Percentiles rank a stretch among this genome's conserved stretches.
These are phyloP conservation scores for Tylopilus subfusipes DNA, from an alignment of 768 basidiomycete species.

Conservation along the genomic window DNA sequence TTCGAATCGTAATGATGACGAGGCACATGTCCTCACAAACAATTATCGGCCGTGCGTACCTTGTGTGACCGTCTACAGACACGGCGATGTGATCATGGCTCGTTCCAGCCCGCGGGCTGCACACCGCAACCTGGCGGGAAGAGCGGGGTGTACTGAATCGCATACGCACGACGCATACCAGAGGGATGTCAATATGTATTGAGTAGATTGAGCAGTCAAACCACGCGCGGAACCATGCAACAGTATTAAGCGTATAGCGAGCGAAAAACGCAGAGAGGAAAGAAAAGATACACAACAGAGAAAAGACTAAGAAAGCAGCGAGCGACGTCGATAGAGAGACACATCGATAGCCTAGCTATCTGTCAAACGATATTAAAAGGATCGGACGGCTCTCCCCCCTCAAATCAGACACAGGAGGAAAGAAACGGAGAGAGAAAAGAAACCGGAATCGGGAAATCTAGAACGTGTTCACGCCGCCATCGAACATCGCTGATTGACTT, in stretches of 20 bases:
- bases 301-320: neutral
- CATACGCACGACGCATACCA: constrained; percentile 5
- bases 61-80: neutral
- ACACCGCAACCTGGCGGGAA: too few relatives aligned
- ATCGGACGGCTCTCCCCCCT: neutral
- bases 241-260: constrained; percentile 19
- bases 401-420: neutral
- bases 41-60: neutral
- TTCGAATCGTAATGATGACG: neutral
- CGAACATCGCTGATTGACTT: constrained; percentile 22
- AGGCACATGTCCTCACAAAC: neutral
- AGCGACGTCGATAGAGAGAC: neutral
- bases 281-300: neutral
- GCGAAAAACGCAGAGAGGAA: neutral
- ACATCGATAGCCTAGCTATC: constrained; percentile 11
- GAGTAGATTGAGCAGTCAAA: constrained; percentile 26
- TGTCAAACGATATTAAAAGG: constrained; percentile 5
- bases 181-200: constrained; percentile 20
- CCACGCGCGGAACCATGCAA: constrained; percentile 22
- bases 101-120: too few relatives aligned
- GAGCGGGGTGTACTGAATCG: neutral
- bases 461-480: constrained; percentile 17
- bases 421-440: neutral
- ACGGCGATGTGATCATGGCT: neutral
- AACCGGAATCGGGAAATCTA: constrained; percentile 6